phyloP scores from a whole-genome alignment of 2,329 filamentous ascomycete genomes.

The Aspergillus awamori region DNA sequence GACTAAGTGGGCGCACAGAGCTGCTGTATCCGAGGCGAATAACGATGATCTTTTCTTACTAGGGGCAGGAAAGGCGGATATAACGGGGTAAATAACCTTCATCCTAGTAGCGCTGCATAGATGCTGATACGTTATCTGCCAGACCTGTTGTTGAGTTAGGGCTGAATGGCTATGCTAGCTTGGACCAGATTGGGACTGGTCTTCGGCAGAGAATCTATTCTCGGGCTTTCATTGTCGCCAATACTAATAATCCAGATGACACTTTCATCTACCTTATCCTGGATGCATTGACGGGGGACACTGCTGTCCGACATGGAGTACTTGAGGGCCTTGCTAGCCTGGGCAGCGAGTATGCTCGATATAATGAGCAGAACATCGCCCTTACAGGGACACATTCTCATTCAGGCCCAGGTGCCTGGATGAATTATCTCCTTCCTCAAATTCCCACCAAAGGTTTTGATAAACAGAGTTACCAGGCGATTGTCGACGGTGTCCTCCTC shows the following conservation, averaged over 20 bases:
- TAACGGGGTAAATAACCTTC: slow-evolving; percentile 60
- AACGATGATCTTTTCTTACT: slow-evolving; percentile 60
- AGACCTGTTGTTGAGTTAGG: slow-evolving; percentile 87
- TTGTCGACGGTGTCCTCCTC: slow-evolving; percentile 80
- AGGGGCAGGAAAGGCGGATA: slow-evolving; percentile 71
- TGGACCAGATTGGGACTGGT: slow-evolving; percentile 79
- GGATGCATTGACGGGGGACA: slow-evolving; percentile 86
- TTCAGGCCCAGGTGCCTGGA: slow-evolving; percentile 86
- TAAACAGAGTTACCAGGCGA: slow-evolving; percentile 82
- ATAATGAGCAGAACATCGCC: slow-evolving; percentile 79
- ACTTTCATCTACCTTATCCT: slow-evolving; percentile 86
- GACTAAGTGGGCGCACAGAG: slow-evolving; percentile 29
- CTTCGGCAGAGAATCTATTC: slow-evolving; percentile 86
- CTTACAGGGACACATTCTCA: slow-evolving; percentile 93
- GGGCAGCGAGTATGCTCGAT: slow-evolving; percentile 72
- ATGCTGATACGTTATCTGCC: neutral
- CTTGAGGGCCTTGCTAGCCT: slow-evolving; percentile 70
- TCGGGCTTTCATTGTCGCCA: slow-evolving; percentile 83
- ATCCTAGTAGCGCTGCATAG: neutral
- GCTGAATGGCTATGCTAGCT: slow-evolving; percentile 87
- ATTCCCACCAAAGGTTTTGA: slow-evolving; percentile 86
- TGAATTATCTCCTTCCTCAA: slow-evolving; percentile 92
- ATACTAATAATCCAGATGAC: slow-evolving; percentile 65
- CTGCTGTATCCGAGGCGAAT: slow-evolving; percentile 23
- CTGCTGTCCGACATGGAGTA: slow-evolving; percentile 84